Evolutionary conservation across 768 basidiomycete genomes (phyloP), one percentile per base, ranked within the genome.

Genomic region (Termitomyces sp.): DNA sequence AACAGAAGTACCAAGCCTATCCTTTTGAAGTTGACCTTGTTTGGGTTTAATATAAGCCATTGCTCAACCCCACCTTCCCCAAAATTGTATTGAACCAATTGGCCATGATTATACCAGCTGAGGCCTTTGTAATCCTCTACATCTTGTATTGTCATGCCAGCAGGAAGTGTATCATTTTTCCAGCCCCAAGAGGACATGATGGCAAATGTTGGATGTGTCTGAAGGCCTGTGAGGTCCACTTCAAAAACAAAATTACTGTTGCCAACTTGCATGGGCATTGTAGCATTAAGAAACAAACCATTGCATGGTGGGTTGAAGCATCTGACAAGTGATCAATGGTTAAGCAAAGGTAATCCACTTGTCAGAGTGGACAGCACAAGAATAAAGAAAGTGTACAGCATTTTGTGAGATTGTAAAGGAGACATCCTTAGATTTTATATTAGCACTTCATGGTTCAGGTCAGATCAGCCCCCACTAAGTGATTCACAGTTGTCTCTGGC

Each of bases 211-310:
- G 72, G 71, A 67, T 83, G 76, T 0, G 82, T 83, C 65, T 85
- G 83, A 15, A 85, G 72, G 11, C 81, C 79, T 1, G 82, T 82
- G 21, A 83, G 67, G 64, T 84, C 83, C 8, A 78, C 77, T 21
- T 80, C 80, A 59, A 85, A 84, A 17, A 81, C 82, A 58, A 85
- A 83, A 65, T 82, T 79, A 15, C 83, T 82, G 64, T 84, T 85
- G 14, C 83, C 83, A 50, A 83, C 72, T 66, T 83, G 83, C 73
- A 83, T 76, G 5, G 82, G 82, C 12, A 81, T 82, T 35, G 67
- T 69, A 12, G 55, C 53, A 17, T 54, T 59, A 23, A 62, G 47
- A 61, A 68, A 75, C 9, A 79, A 80, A 8, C 75, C 75, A 66
- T 72, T 77, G 14, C 81, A 76, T 5, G 67, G 69, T 1, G 81